A percentile compares a stretch with the other conserved stretches of the same genome.
These are phyloP conservation scores for Boletus reticuloceps DNA, from an alignment of 768 basidiomycete genomes.

Conservation along the genomic window DNA sequence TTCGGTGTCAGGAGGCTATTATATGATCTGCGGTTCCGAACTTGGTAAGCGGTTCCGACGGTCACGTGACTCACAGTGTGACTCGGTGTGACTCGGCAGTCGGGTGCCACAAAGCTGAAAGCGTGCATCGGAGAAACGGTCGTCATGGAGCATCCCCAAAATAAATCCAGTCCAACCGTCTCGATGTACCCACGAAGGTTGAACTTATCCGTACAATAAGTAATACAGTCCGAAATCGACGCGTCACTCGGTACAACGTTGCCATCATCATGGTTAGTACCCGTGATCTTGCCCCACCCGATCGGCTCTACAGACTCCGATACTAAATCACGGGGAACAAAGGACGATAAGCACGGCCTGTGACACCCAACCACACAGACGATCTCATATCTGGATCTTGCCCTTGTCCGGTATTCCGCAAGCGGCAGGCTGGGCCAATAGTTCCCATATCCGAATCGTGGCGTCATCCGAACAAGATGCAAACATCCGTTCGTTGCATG, in stretches of 20 bases:
- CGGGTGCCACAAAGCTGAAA: too few relatives aligned
- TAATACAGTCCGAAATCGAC: too few relatives aligned
- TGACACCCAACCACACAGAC: constrained; percentile 14
- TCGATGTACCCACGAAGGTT: too few relatives aligned
- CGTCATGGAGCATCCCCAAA: background rate
- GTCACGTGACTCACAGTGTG: too few relatives aligned
- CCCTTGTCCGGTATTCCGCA: constrained; percentile 47
- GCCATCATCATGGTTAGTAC: too few relatives aligned
- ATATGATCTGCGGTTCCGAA: too few relatives aligned
- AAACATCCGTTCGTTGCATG: constrained; percentile 86
- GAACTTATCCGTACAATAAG: too few relatives aligned
- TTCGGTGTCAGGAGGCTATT: too few relatives aligned
- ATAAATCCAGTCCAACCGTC: background rate
- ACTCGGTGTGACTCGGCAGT: too few relatives aligned
- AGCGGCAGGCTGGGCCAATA: constrained; percentile 22
- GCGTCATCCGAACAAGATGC: constrained; percentile 94
- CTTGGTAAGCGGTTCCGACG: too few relatives aligned
- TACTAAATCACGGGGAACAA: constrained; percentile 64
- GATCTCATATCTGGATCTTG: constrained; percentile 48
- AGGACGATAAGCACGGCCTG: constrained; percentile 17
- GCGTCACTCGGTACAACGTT: too few relatives aligned
- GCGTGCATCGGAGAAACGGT: background rate
- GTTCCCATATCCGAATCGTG: constrained; percentile 91
- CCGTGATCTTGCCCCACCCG: constrained; percentile 1
- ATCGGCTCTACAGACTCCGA: constrained; percentile 55